Percentiles rank a stretch among this genome's conserved stretches.
phyloP scores from a whole-genome alignment of 208 protist species.

The Wallacemonas sp. region DNA sequence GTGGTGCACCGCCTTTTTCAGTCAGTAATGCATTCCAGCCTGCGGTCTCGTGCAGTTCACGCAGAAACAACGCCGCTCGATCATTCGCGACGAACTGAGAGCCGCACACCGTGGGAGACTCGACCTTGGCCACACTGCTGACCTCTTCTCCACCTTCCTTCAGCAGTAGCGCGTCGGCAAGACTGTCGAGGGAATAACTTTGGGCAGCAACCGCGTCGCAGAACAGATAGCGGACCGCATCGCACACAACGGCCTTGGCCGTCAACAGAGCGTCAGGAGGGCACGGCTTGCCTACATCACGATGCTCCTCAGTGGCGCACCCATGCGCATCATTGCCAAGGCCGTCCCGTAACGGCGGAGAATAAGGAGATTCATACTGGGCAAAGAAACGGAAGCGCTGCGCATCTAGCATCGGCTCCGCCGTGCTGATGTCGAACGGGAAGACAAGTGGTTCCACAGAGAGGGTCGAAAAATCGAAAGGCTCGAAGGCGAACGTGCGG shows the following conservation, averaged over 20 bases:
- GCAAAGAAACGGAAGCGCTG: slow-evolving; percentile 67
- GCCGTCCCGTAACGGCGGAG: no score
- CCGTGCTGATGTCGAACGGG: slow-evolving; percentile 58
- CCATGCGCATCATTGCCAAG: no score
- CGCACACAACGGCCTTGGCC: slow-evolving; percentile 9
- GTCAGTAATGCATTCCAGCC: background rate
- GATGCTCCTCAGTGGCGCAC: no score
- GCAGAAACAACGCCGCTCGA: no score
- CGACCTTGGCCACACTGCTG: no score
- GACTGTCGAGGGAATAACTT: background rate
- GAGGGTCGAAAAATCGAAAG: slow-evolving; percentile 68
- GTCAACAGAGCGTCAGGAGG: slow-evolving; percentile 6
- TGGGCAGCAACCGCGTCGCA: background rate
- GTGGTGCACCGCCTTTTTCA: no score
- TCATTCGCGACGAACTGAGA: no score
- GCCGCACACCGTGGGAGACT: no score
- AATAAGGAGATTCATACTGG: slow-evolving; percentile 23
- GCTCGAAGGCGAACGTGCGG: slow-evolving; percentile 58
- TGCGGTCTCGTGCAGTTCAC: background rate
- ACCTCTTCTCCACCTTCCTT: no score
- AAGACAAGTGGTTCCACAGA: slow-evolving; percentile 72
- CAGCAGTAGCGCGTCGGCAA: background rate
- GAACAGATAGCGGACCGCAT: slow-evolving; percentile 30
- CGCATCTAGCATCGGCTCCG: slow-evolving; percentile 38
- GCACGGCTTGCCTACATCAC: no score